Evolutionary conservation across 1,284 basidiomycete genomes (phyloP).

Genomic region (Leccinum holopus): DNA sequence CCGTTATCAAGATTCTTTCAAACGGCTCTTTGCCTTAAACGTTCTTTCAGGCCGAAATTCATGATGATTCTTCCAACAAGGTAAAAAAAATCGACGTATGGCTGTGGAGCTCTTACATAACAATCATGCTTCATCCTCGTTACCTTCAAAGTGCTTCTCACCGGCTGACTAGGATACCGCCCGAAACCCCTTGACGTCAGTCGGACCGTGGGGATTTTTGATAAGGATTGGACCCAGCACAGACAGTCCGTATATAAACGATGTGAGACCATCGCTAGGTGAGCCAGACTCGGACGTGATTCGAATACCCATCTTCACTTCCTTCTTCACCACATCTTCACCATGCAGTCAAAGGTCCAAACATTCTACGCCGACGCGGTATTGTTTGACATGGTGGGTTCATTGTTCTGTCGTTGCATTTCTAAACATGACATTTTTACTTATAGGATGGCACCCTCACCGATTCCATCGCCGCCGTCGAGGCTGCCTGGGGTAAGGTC

Average conservation of each 20-base stretch:
- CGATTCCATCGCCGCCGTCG: slow-evolving; percentile 74
- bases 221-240: slow-evolving; percentile 5
- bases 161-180: slow-evolving; percentile 4
- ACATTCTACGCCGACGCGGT: slow-evolving; percentile 59
- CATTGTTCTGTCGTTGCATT: background rate
- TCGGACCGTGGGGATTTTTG: background rate
- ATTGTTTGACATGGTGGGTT: slow-evolving; percentile 70
- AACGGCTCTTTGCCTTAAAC: slow-evolving; percentile 1
- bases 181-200: slow-evolving; percentile 36
- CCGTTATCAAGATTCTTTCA: background rate
- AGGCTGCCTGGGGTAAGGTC: slow-evolving; percentile 77
- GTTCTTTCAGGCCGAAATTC: background rate
- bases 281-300: slow-evolving; percentile 12
- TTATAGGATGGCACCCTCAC: slow-evolving; percentile 70
- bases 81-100: background rate
- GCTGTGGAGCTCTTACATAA: slow-evolving; percentile 18
- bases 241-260: slow-evolving; percentile 26
- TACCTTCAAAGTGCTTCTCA: slow-evolving; percentile 11
- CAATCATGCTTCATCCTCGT: slow-evolving; percentile 1
- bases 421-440: slow-evolving; percentile 19
- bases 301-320: slow-evolving; percentile 4
- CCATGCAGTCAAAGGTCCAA: slow-evolving; percentile 28
- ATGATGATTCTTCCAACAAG: background rate
- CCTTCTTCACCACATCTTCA: background rate
- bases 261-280: background rate